phyloP scores from a whole-genome alignment of 1,284 basidiomycete genomes.

The Porodaedalea pini region DNA sequence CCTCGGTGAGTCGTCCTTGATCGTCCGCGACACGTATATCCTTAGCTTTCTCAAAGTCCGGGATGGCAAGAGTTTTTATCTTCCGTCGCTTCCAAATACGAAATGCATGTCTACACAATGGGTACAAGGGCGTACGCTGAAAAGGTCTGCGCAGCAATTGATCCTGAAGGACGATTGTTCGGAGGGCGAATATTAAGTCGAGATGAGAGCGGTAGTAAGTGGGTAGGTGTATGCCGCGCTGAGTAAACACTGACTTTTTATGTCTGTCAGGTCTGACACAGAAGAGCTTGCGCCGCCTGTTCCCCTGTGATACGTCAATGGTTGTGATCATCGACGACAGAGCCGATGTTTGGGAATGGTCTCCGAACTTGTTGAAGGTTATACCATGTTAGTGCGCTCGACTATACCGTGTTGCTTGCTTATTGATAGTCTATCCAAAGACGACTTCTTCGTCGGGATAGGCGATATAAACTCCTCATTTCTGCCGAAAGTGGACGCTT shows the following conservation, averaged over 20 bases:
- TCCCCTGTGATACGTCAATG: conserved; percentile 97
- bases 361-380: conserved; percentile 94
- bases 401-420: conserved; percentile 12
- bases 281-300: conserved; percentile 88
- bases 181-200: conserved; percentile 86
- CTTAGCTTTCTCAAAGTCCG: conserved; percentile 53
- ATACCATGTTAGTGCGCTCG: conserved; percentile 74
- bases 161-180: conserved; percentile 85
- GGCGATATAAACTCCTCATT: conserved; percentile 97
- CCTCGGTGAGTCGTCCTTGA: conserved; percentile 60
- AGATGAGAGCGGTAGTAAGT: conserved; percentile 92
- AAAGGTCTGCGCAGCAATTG: conserved; percentile 90
- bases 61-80: conserved; percentile 80
- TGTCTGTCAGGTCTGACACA: conserved; percentile 68
- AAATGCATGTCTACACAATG: conserved; percentile 99
- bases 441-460: conserved; percentile 98
- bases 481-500: conserved; percentile 69
- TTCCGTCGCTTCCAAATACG: conserved; percentile 75
- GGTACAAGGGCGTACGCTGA: conserved; percentile 96
- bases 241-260: not conserved
- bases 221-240: not conserved
- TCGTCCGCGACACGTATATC: conserved; percentile 15
- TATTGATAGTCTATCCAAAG: conserved; percentile 39
- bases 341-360: conserved; percentile 96
- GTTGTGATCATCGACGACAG: conserved; percentile 99